Percentiles rank a stretch among this genome's conserved stretches.
Conservation (phyloP, 805 yeast species). For the Tetrapisispora taiwanensis region DNA sequence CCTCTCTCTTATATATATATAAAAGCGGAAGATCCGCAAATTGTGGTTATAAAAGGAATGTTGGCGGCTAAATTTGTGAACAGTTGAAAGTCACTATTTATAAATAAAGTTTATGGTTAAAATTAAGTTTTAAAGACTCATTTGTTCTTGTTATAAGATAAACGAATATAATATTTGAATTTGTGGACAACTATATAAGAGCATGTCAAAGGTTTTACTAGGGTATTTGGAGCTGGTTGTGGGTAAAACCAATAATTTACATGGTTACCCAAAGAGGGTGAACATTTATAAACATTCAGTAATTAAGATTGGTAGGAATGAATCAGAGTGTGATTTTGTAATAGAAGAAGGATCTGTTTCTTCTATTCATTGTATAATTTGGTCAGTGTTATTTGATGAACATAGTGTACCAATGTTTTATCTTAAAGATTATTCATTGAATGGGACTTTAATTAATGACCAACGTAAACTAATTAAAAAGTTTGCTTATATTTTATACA, state of each 20-base stretch:
- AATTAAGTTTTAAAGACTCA: too few species aligned
- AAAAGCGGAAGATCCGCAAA: too few species aligned
- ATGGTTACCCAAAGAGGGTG: slow-evolving; percentile 2
- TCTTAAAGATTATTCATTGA: slow-evolving; percentile 40
- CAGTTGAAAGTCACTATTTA: too few species aligned
- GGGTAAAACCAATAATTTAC: not conserved
- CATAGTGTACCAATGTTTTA: slow-evolving; percentile 38
- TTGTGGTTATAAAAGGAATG: too few species aligned
- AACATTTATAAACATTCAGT: slow-evolving; percentile 26
- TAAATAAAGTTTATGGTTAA: too few species aligned
- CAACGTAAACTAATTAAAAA: slow-evolving; percentile 21
- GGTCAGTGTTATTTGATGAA: slow-evolving; percentile 43
- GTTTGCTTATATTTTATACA: slow-evolving; percentile 27
- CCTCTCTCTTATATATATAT: too few species aligned
- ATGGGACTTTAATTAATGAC: slow-evolving; percentile 41
- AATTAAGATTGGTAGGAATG: slow-evolving; percentile 37
- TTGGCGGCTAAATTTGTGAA: too few species aligned
- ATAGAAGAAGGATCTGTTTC: slow-evolving; percentile 35
- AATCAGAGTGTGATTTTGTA: slow-evolving; percentile 25
- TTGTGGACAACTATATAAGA: not conserved
- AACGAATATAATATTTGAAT: not conserved
- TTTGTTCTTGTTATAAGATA: too few species aligned
- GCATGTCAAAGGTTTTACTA: slow-evolving; percentile 4
- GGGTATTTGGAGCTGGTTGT: slow-evolving; percentile 16
- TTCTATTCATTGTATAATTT: slow-evolving; percentile 37